Percentiles rank a stretch among this genome's conserved stretches.
Conservation (phyloP, 2,329 filamentous ascomycete genomes). For the Xylaria sp. region DNA sequence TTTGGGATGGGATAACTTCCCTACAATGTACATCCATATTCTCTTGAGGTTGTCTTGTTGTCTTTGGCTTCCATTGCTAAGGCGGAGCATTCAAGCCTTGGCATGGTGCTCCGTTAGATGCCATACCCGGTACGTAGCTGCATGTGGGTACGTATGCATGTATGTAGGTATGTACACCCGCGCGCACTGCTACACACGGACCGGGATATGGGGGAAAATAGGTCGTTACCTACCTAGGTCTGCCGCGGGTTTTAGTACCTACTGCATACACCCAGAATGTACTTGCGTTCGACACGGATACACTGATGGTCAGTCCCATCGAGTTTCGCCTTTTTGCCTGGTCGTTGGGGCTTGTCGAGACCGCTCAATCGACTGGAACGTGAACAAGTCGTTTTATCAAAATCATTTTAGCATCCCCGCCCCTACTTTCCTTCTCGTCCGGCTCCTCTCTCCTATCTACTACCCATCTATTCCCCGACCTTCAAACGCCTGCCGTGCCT, state of each 20-base stretch:
- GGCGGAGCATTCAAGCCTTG: neutral
- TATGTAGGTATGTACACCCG: neutral
- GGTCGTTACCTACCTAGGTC: neutral
- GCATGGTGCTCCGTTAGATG: neutral
- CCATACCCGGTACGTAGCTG: neutral
- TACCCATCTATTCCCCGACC: neutral
- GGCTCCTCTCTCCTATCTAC: neutral
- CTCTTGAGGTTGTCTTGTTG: neutral
- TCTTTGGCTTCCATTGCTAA: neutral
- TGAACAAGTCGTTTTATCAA: no score
- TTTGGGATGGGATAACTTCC: no score
- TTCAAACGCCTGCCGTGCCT: conserved; percentile 1
- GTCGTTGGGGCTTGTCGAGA: conserved; percentile 3
- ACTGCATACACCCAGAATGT: conserved; percentile 4
- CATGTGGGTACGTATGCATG: neutral
- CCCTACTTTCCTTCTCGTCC: conserved; percentile 3
- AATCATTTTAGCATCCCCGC: conserved; percentile 20
- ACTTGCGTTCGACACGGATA: conserved; percentile 4
- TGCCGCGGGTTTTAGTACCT: no score
- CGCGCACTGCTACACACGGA: neutral
- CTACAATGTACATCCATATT: conserved; percentile 1
- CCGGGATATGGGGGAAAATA: neutral
- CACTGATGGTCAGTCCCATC: conserved; percentile 5
- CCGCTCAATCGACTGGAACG: conserved; percentile 5
- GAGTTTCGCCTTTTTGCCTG: conserved; percentile 11